These are phyloP conservation scores for Ophiocordyceps sinensis DNA, from an alignment of 2,329 filamentous ascomycete genomes.

Conservation along the genomic window DNA sequence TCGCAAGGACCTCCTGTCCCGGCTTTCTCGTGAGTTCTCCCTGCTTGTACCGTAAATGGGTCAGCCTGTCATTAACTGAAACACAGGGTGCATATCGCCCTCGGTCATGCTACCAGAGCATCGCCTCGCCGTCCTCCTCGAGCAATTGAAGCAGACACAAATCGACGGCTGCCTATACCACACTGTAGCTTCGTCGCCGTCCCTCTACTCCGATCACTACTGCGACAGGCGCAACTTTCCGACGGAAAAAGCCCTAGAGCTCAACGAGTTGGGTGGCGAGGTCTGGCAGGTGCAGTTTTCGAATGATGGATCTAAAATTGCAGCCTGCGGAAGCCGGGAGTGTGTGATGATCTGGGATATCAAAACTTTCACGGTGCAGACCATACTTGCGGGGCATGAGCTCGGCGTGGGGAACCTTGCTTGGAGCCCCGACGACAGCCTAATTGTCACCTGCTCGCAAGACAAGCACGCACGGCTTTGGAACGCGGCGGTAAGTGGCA, in stretches of 20 bases:
- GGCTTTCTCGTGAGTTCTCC: slow-evolving; percentile 58
- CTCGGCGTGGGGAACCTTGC: slow-evolving; percentile 63
- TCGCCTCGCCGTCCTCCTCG: slow-evolving; percentile 64
- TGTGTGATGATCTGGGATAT: slow-evolving; percentile 74
- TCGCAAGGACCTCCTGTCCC: slow-evolving; percentile 58
- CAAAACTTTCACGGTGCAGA: slow-evolving; percentile 48
- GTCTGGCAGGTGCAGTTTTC: slow-evolving; percentile 91
- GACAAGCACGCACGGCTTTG: slow-evolving; percentile 64
- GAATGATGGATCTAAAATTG: slow-evolving; percentile 68
- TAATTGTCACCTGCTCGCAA: slow-evolving; percentile 69
- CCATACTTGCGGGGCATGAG: slow-evolving; percentile 50
- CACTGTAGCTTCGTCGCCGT: slow-evolving; percentile 64
- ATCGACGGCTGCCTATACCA: slow-evolving; percentile 79
- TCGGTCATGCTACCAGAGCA: slow-evolving; percentile 95
- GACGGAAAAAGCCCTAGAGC: slow-evolving; percentile 51
- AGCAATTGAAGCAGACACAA: slow-evolving; percentile 73
- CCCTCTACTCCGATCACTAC: slow-evolving; percentile 75
- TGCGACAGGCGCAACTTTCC: slow-evolving; percentile 76
- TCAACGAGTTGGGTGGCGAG: slow-evolving; percentile 63
- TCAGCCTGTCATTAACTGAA: neutral
- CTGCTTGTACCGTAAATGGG: neutral
- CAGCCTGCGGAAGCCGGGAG: slow-evolving; percentile 65
- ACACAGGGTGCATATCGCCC: slow-evolving; percentile 71
- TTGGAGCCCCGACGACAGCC: slow-evolving; percentile 85
- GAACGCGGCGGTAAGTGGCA: slow-evolving; percentile 47